phyloP scores from a whole-genome alignment of 306 rosid genomes.

The Inga leiocalycina region DNA sequence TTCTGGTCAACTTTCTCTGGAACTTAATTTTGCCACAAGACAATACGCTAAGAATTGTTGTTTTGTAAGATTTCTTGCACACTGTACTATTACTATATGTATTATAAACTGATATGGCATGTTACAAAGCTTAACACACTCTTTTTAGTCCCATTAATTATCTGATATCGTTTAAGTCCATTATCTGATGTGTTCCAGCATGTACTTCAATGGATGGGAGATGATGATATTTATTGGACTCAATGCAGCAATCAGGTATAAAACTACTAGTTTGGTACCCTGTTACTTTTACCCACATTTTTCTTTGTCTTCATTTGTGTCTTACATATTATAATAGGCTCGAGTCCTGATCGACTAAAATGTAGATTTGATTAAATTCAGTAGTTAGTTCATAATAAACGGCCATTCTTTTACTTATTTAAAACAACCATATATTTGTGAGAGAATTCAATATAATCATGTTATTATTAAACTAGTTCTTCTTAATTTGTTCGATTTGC shows the following conservation, averaged over 20 bases:
- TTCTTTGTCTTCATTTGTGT: too few relatives aligned
- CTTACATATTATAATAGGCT: too few relatives aligned
- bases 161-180: not conserved
- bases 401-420: too few relatives aligned
- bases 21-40: too few relatives aligned
- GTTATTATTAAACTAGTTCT: not conserved
- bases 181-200: slow-evolving; percentile 37
- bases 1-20: too few relatives aligned
- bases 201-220: slow-evolving; percentile 59
- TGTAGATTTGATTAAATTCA: too few relatives aligned
- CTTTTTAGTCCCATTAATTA: too few relatives aligned
- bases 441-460: not conserved
- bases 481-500: not conserved
- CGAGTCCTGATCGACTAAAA: too few relatives aligned
- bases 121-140: not conserved
- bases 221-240: slow-evolving; percentile 61
- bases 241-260: slow-evolving; percentile 65
- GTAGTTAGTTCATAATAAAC: too few relatives aligned
- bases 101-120: not conserved
- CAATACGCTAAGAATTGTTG: too few relatives aligned
- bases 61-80: too few relatives aligned
- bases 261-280: not conserved
- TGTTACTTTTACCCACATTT: not conserved
- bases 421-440: not conserved
- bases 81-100: too few relatives aligned